Base-by-base conservation (phyloP, 106 monocot species). In the Dendrobium catenatum region DNA sequence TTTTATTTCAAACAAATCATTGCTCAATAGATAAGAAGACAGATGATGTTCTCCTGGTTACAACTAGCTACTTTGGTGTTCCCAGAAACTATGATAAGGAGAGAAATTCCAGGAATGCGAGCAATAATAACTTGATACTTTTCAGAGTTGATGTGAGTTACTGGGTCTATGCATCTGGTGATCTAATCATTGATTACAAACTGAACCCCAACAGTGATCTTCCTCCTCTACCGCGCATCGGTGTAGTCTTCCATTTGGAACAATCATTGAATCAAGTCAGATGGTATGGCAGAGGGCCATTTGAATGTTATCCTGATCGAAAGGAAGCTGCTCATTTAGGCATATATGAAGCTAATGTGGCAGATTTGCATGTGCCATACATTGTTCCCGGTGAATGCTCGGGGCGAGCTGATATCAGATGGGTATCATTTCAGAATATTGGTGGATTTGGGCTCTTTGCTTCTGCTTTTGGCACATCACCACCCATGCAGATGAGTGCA, bases 231-330 rank as follows among this genome's bases (percentile, higher is more conserved):
- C 98, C 95, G 29, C 98, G 98, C 56, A 82, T 99, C 67, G 98
- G 98, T 17, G 42, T 99, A 33, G 88, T 84, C 33, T 85, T 99
- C 77, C 88, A 89, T 68, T 41, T 89, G 9, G 87, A 91, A 10
- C 42, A 88, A 22, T 89, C 89, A 55, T 77, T 99, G 31, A 88
- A 91, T 85, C 82, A 73, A 22, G 80, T 93, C 19, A 89, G 70
- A 77, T 99, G 95, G 95, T 99, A 95, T 42, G 98, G 98, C 20
- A 93, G 75, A 79, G 98, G 95, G 8, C 98, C 98, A 67, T 99
- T 99, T 84, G 98, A 99, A 85, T 99, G 95, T 77, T 99, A 99
- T 70, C 95, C 98, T 46, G 98, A 99, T 84, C 83, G 98, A 4
- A 99, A 99, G 76, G 92, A 89, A 81, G 93, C 93, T 56, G 95